These are phyloP conservation scores for Saksenaea vasiformis DNA, from an alignment of 371 early-diverging fungal species.

Conservation along the genomic window DNA sequence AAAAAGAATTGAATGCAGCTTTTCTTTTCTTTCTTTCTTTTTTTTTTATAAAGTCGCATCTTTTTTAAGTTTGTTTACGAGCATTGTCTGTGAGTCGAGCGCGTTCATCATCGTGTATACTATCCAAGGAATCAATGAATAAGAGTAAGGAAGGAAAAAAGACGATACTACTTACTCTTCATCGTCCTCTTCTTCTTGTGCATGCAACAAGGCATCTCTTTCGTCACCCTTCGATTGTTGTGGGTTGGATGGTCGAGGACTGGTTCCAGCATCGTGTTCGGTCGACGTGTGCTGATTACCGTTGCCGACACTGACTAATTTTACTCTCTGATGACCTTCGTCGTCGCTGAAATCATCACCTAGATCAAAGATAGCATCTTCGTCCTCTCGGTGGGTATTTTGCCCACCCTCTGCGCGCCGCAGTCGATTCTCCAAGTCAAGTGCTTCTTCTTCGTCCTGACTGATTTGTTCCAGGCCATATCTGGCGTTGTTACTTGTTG, in stretches of 20 bases:
- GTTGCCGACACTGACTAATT: slow-evolving; percentile 23
- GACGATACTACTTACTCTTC: slow-evolving; percentile 40
- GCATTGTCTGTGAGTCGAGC: slow-evolving; percentile 43
- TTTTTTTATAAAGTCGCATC: slow-evolving; percentile 2
- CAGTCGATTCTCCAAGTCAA: slow-evolving; percentile 58
- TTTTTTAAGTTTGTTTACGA: slow-evolving; percentile 20
- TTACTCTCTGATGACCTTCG: slow-evolving; percentile 30
- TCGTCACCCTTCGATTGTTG: slow-evolving; percentile 18
- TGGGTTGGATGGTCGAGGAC: neutral
- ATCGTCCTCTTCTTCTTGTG: slow-evolving; percentile 33
- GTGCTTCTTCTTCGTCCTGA: slow-evolving; percentile 61
- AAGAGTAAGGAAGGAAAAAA: neutral
- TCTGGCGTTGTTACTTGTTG: slow-evolving; percentile 89
- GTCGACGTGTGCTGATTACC: slow-evolving; percentile 18
- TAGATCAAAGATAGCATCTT: slow-evolving; percentile 66
- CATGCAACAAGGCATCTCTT: slow-evolving; percentile 31
- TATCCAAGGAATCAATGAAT: slow-evolving; percentile 12
- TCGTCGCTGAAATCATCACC: slow-evolving; percentile 64
- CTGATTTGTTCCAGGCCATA: slow-evolving; percentile 62
- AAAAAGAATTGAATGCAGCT: neutral
- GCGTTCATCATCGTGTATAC: slow-evolving; percentile 40
- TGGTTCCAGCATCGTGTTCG: slow-evolving; percentile 5
- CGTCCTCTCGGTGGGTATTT: slow-evolving; percentile 48
- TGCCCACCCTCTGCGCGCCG: slow-evolving; percentile 55
- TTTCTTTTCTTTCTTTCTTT: too few relatives aligned